Conservation (phyloP, 345 rosid genomes). For the sweet orange (Citrus sinensis) region DNA sequence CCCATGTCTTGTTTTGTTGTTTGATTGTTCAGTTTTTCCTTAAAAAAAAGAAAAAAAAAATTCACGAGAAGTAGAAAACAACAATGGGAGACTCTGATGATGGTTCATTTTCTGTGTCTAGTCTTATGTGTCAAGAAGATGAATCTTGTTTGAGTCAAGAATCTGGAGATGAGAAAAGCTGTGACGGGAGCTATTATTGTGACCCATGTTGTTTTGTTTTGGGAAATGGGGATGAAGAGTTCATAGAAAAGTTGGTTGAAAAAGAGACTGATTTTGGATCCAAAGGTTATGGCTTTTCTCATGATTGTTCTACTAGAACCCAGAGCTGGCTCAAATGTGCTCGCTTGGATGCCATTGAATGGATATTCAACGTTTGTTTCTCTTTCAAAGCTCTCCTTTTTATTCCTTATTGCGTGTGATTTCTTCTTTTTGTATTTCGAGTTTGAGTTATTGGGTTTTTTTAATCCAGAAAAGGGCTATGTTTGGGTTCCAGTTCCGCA, state of each 20-base stretch:
- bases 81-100: conserved; percentile 36
- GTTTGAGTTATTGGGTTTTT: background rate
- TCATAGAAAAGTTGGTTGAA: conserved; percentile 30
- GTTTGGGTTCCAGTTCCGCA: conserved; percentile 64
- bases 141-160: conserved; percentile 35
- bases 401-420: background rate
- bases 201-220: conserved; percentile 17
- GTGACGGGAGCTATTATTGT: background rate
- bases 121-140: conserved; percentile 53
- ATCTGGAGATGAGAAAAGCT: conserved; percentile 18
- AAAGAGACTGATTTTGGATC: conserved; percentile 32
- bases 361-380: conserved; percentile 68
- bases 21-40: conserved; percentile 8
- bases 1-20: conserved; percentile 24
- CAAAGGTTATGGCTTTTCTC: conserved; percentile 15
- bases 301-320: conserved; percentile 1
- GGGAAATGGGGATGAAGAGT: conserved; percentile 42
- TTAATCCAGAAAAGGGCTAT: conserved; percentile 50
- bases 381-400: background rate
- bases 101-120: conserved; percentile 34
- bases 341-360: conserved; percentile 63
- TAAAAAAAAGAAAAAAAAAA: background rate
- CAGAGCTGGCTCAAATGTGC: conserved; percentile 35
- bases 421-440: background rate
- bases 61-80: background rate